Conservation (phyloP, 2,329 filamentous ascomycete species). For the Scedosporium dehoogii region DNA sequence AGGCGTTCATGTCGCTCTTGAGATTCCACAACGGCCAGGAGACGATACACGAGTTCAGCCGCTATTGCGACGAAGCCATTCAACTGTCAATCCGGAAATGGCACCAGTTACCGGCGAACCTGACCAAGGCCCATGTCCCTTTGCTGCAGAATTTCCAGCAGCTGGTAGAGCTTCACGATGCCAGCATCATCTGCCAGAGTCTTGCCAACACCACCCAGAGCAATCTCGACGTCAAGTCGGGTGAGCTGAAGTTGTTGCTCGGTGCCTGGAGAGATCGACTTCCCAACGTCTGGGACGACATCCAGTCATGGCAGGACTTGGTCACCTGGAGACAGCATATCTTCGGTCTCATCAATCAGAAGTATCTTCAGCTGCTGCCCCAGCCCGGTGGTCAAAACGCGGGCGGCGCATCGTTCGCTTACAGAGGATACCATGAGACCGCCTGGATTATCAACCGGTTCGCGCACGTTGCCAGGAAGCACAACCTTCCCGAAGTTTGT, state of each 20-base stretch:
- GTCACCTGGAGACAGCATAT: conserved; percentile 99
- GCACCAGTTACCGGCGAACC: conserved; percentile 90
- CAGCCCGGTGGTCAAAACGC: conserved; percentile 65
- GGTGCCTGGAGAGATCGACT: conserved; percentile 92
- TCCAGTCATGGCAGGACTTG: conserved; percentile 97
- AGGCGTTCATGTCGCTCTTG: conserved; percentile 92
- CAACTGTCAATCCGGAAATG: conserved; percentile 96
- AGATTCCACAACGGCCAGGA: conserved; percentile 91
- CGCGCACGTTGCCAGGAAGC: conserved; percentile 93
- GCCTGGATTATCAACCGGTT: conserved; percentile 99
- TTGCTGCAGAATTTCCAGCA: conserved; percentile 97
- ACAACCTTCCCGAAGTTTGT: conserved; percentile 92
- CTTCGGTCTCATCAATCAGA: conserved; percentile 92
- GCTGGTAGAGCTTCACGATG: conserved; percentile 92
- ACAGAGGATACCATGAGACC: conserved; percentile 95
- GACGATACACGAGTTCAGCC: conserved; percentile 67
- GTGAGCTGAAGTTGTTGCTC: conserved; percentile 86
- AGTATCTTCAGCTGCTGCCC: conserved; percentile 78
- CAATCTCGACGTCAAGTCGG: conserved; percentile 89
- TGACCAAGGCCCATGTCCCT: conserved; percentile 92
- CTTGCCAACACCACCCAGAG: conserved; percentile 70
- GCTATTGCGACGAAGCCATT: conserved; percentile 91
- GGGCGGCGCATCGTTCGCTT: conserved; percentile 87
- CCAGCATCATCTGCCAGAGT: conserved; percentile 90
- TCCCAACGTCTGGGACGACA: conserved; percentile 98